Percentiles rank a stretch among this genome's conserved stretches.
Conservation (phyloP, 371 early-diverging fungal species). For the Saksenaea vasiformis region DNA sequence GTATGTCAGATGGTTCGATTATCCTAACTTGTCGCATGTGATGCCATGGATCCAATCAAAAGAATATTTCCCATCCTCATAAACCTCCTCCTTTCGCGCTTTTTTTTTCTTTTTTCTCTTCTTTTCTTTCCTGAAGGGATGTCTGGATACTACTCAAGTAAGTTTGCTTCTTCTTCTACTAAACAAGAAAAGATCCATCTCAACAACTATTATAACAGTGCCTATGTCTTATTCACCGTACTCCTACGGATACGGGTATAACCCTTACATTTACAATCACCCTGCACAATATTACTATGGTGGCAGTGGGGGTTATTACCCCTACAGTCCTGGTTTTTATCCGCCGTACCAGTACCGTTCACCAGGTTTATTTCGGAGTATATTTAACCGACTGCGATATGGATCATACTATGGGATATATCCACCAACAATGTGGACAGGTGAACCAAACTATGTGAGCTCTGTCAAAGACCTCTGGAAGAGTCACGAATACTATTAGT, state of each 20-base stretch:
- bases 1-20: neutral
- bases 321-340: conserved; percentile 12
- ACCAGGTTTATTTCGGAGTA: conserved; percentile 18
- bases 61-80: neutral
- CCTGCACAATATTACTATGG: conserved; percentile 9
- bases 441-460: conserved; percentile 24
- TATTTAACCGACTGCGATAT: conserved; percentile 21
- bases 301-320: conserved; percentile 10
- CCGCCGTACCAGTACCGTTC: conserved; percentile 11
- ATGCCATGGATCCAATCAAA: conserved; percentile 9
- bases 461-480: conserved; percentile 28
- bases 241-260: conserved; percentile 10
- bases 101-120: neutral
- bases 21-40: conserved; percentile 4
- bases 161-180: too few species aligned
- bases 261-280: conserved; percentile 17
- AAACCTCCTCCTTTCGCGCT: neutral
- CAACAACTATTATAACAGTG: neutral
- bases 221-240: neutral
- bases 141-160: conserved; percentile 15
- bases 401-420: conserved; percentile 14
- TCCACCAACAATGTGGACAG: conserved; percentile 16
- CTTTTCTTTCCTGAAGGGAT: neutral
- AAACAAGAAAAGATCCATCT: neutral
- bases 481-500: conserved; percentile 18